These are phyloP conservation scores for Lipomyces starkeyi DNA, from an alignment of 805 yeast species.

Conservation along the genomic window DNA sequence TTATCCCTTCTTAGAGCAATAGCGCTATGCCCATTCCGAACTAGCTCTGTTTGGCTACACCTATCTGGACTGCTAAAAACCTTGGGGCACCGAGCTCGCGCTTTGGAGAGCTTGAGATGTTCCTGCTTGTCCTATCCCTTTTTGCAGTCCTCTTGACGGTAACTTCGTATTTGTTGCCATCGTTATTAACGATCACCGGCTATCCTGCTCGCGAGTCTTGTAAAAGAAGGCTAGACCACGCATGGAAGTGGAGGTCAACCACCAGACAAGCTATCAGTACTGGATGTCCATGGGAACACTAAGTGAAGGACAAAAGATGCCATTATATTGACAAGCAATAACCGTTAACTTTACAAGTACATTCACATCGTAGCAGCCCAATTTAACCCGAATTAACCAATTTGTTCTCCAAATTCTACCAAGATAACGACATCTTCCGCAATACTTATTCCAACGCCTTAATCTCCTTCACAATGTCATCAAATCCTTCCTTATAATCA, in stretches of 20 bases:
- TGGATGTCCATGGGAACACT: not conserved
- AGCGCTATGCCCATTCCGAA: not conserved
- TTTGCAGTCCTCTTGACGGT: not conserved
- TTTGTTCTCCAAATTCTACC: not conserved
- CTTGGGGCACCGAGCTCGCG: not conserved
- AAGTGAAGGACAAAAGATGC: not conserved
- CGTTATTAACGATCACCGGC: slow-evolving; percentile 1
- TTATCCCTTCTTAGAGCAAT: not conserved
- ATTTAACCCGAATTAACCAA: not conserved
- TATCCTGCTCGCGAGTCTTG: not conserved
- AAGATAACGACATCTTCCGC: not conserved
- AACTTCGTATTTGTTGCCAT: not conserved
- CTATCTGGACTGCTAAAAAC: slow-evolving; percentile 4
- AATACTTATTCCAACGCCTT: slow-evolving; percentile 37
- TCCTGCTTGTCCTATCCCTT: not conserved
- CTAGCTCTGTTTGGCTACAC: not conserved
- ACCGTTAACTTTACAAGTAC: slow-evolving; percentile 1
- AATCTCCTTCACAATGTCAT: slow-evolving; percentile 93
- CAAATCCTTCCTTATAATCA: slow-evolving; percentile 90
- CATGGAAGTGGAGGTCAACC: too few species aligned
- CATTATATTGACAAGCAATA: not conserved
- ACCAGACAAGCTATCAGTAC: too few species aligned
- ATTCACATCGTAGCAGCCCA: not conserved
- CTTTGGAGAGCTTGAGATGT: not conserved
- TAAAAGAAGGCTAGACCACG: too few species aligned